Conservation (phyloP, 495 filamentous ascomycete species). For the Paragyromitra xinjiangensis region DNA sequence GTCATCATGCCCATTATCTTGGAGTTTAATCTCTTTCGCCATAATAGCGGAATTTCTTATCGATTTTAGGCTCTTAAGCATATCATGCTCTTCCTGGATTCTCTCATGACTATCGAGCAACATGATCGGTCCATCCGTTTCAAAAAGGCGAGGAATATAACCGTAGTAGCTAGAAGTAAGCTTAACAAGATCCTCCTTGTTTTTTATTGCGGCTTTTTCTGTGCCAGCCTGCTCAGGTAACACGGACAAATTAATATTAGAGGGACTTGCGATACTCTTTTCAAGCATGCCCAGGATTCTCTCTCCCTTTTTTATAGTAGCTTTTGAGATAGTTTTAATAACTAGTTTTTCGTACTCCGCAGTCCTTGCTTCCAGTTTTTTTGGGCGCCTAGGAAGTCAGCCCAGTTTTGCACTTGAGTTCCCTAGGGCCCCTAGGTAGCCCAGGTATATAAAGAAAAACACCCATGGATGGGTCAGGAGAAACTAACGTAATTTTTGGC, state of each 20-base stretch:
- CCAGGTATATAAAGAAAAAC: background rate
- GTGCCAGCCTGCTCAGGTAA: background rate
- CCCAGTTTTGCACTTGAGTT: background rate
- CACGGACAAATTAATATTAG: background rate
- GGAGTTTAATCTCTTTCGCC: slow-evolving; percentile 14
- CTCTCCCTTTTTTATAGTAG: background rate
- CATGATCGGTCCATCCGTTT: background rate
- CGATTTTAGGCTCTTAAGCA: background rate
- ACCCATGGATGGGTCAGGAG: background rate
- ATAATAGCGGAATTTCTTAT: slow-evolving; percentile 13
- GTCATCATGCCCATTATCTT: slow-evolving; percentile 27
- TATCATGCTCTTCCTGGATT: slow-evolving; percentile 9
- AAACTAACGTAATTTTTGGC: background rate
- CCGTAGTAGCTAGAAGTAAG: slow-evolving; percentile 25
- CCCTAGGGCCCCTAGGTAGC: background rate
- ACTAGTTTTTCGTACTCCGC: slow-evolving; percentile 6
- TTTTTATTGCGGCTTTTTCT: background rate
- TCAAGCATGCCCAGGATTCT: background rate
- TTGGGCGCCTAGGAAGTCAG: slow-evolving; percentile 4
- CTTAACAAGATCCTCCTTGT: background rate
- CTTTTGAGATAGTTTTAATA: slow-evolving; percentile 18
- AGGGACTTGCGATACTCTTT: background rate
- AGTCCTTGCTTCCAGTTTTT: slow-evolving; percentile 14
- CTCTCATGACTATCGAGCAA: background rate
- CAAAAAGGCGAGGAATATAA: background rate